These are phyloP conservation scores for Xylogone sp. DNA, from an alignment of 2,329 filamentous ascomycete genomes.

Conservation along the genomic window DNA sequence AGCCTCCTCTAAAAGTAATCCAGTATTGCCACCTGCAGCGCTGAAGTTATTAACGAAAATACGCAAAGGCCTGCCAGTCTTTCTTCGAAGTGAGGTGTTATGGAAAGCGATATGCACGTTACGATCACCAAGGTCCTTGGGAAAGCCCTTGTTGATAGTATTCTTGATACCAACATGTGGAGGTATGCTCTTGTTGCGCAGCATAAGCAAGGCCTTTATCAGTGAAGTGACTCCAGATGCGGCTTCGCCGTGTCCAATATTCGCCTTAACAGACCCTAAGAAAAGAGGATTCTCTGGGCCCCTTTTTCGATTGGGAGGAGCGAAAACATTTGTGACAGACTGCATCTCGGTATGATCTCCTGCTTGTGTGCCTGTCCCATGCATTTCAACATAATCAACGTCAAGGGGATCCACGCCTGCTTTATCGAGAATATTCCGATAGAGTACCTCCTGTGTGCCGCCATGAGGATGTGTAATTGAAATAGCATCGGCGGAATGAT, in stretches of 20 bases:
- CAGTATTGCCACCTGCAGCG: conserved; percentile 29
- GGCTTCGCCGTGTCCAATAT: conserved; percentile 31
- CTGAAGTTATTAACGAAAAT: conserved; percentile 43
- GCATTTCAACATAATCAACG: conserved; percentile 83
- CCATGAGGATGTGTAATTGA: conserved; percentile 83
- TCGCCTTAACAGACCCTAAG: conserved; percentile 31
- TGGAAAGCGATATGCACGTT: conserved; percentile 26
- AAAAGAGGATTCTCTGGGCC: conserved; percentile 41
- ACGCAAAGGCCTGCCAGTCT: conserved; percentile 27
- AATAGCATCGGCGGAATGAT: conserved; percentile 76
- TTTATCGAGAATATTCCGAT: conserved; percentile 65
- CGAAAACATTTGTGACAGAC: conserved; percentile 50
- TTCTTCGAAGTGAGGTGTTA: conserved; percentile 29
- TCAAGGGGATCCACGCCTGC: conserved; percentile 73
- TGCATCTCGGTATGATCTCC: conserved; percentile 81
- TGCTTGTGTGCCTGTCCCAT: conserved; percentile 83
- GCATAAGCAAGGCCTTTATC: conserved; percentile 29
- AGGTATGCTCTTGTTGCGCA: conserved; percentile 26
- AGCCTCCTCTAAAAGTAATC: conserved; percentile 27
- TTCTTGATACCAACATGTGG: conserved; percentile 27
- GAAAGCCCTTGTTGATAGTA: conserved; percentile 30
- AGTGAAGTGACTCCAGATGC: conserved; percentile 29
- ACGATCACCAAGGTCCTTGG: conserved; percentile 32
- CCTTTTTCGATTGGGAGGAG: conserved; percentile 46
- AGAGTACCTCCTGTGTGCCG: conserved; percentile 68